Evolutionary conservation across 768 basidiomycete species (phyloP), one percentile per base, ranked within the genome.

Genomic region (Fomitopsis serialis): DNA sequence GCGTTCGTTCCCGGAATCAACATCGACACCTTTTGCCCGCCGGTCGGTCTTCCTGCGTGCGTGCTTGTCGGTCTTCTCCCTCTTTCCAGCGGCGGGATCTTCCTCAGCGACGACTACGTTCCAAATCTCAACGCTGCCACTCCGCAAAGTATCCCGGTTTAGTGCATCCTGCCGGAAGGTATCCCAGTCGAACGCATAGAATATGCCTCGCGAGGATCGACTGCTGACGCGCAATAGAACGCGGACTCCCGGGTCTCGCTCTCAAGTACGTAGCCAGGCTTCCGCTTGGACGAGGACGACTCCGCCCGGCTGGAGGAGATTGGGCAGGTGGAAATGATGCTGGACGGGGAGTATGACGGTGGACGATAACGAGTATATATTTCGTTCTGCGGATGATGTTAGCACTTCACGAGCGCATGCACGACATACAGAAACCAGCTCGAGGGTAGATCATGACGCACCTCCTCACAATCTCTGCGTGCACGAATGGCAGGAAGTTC

Each of bases 111-210:
- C 34, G 34, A 40, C 32, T 42, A 65, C 56, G 23, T 58, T 35
- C 63, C 66, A 66, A 11, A 36, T 48, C 2, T 46, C 55, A 25
- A 48, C 54, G 3, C 42, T 4, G 19, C 34, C 17, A 9, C 10
- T 45, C 25, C 37, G 24, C 40, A 23, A 19, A 40, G 34, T 7
- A 40, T 27, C 17, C 15, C 36, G 13, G 22, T 66, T 60, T 15
- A 80, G 66, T 0, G 79, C 79, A 1, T 63, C 56, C 19, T 61
- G 46, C 24, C 67, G 75, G 58, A 84, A 82, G 12, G 54, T 55
- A 32, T 75, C 71, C 87, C 87, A 89, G 43, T 76, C 58, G 55
- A 89, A 76, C 2, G 74, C 69, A 58, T 83, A 89, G 68, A 79
- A 89, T 1, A 87, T 56, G 9, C 85, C 84, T 19, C 79, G 77